Base-by-base conservation (phyloP, 192 early-diverging fungal species). In the Coemansia biformis region DNA sequence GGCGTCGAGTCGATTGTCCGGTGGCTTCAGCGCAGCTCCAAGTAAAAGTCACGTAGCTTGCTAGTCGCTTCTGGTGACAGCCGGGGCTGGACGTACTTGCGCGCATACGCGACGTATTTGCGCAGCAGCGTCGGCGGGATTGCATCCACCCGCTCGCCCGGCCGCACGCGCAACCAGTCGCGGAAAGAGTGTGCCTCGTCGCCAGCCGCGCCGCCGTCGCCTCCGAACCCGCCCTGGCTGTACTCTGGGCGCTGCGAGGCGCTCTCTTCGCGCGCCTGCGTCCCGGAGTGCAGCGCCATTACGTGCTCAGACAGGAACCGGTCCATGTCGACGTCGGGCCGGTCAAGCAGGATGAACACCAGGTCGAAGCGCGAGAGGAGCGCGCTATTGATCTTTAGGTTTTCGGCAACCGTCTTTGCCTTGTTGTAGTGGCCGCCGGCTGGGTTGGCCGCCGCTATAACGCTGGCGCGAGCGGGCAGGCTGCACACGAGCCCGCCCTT, bases 371-470 rank as follows among this genome's bases (percentile, higher is more conserved):
- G 75, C 23, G 87, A 89, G 17, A 92, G 61, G 3, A 92, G 75
- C 2, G 83, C 84, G 35, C 66, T 71, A 36, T 77, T 59, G 41
- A 52, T 86, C 56, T 82, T 85, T 40, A 90, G 61, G 61, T 92
- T 92, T 45, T 92, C 88, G 0, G 86, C 62, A 0, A 92, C 82
- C 4, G 86, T 87, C 59, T 90, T 92, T 22, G 79, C 74, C 63
- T 83, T 87, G 73, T 91, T 88, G 80, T 93, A 93, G 45, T 86
- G 84, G 6, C 91, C 91, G 14, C 84, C 82, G 18, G 85, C 82
- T 4, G 91, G 91, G 45, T 93, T 93, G 6, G 91, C 91, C 0
- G 91, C 87, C 1, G 91, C 89, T 61, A 92, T 87, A 18, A 92
- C 86, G 41, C 87, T 83, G 44, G 86, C 83, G 23, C 90, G 82